phyloP scores from a whole-genome alignment of 768 basidiomycete species.

The Russula virescens region DNA sequence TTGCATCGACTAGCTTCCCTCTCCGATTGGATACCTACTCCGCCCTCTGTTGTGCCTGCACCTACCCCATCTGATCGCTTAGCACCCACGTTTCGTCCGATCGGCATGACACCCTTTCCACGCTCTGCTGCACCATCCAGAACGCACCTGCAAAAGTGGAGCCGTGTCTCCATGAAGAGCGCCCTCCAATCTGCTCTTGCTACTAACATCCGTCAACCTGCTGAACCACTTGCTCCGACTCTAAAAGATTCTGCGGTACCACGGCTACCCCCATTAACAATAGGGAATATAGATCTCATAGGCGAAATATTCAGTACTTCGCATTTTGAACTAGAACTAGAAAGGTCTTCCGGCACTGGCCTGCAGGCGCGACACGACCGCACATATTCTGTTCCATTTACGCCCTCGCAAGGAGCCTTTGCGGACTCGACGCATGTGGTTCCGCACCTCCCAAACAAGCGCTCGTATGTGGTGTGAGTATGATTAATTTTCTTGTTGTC shows the following conservation, averaged over 20 bases:
- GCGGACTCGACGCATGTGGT: neutral
- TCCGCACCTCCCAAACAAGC: constrained; percentile 6
- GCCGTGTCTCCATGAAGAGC: constrained; percentile 22
- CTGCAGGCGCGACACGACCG: constrained; percentile 20
- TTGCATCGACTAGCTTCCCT: constrained; percentile 37
- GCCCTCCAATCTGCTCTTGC: constrained; percentile 24
- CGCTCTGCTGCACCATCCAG: constrained; percentile 11
- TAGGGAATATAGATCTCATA: constrained; percentile 19
- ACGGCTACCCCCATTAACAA: constrained; percentile 22
- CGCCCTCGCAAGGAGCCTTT: constrained; percentile 1
- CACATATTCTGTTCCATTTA: constrained; percentile 21
- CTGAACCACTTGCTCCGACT: neutral
- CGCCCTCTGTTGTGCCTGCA: constrained; percentile 24
- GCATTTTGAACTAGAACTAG: constrained; percentile 7
- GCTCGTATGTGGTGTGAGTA: constrained; percentile 8
- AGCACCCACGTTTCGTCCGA: constrained; percentile 1
- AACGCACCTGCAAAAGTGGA: constrained; percentile 23
- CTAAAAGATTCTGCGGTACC: constrained; percentile 10
- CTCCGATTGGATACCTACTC: constrained; percentile 20
- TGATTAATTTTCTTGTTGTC: neutral
- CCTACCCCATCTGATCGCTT: constrained; percentile 4
- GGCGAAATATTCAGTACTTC: constrained; percentile 24
- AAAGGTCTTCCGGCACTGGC: constrained; percentile 1
- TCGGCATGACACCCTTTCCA: neutral
- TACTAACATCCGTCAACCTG: constrained; percentile 16